Evolutionary conservation across 176 grass and related monocot species (phyloP), one percentile per base, ranked within the genome.

Genomic region (Canna indica): DNA sequence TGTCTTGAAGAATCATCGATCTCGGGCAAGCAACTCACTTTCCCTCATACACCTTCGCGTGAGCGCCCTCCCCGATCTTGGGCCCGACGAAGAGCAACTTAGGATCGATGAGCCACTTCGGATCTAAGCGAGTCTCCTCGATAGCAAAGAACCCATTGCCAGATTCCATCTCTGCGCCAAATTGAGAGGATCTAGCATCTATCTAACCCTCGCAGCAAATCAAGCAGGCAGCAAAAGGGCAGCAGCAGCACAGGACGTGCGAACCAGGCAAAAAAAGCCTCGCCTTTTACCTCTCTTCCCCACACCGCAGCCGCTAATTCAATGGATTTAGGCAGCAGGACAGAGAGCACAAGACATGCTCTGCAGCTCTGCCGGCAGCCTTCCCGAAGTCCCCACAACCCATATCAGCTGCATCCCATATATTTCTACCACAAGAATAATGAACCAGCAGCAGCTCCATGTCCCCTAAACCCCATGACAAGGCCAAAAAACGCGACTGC

Each of bases 41-140:
- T 27, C 94, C 94, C 85, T 88, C 88, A 48, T 99, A 99, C 84
- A 99, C 94, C 69, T 93, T 99, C 11, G 88, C 94, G 36, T 99
- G 94, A 76, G 94, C 94, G 36, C 94, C 94, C 83, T 99, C 94
- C 75, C 94, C 94, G 42, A 99, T 93, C 78, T 88, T 93, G 64
- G 87, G 81, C 48, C 84, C 84, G 59, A 99, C 79, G 75, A 90
- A 99, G 54, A 99, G 62, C 76, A 76, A 79, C 57, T 74, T 86
- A n/a, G 94, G 94, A 81, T 99, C 94, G 69, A 99, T 86, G 22
- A 99, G 84, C 82, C 91, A 84, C 83, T 93, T 93, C 73, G 66
- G 82, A 69, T 91, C 91, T 45, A 96, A 86, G 75, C 71, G 76
- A 28, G 57, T 73, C 47, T 80, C 87, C 61, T 85, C 83, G 41